Evolutionary conservation across 202 grass and related monocot genomes (phyloP).

Genomic region (Bolboschoenoplectus hybrid): DNA sequence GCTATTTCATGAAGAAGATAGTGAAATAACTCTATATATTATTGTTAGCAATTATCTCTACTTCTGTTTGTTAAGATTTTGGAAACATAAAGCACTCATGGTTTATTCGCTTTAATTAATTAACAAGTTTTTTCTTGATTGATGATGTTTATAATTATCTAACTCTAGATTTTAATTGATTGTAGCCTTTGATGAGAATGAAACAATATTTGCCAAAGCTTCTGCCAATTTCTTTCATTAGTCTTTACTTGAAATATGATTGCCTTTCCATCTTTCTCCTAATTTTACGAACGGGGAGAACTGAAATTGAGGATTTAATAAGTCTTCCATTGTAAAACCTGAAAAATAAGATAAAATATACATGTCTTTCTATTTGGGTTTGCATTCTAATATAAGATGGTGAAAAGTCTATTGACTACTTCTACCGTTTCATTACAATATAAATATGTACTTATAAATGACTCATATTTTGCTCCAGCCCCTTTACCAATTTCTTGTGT

Average conservation of each 20-base stretch:
- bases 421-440: background rate
- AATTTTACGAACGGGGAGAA: background rate
- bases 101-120: background rate
- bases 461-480: background rate
- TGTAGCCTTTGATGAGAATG: background rate
- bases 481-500: background rate
- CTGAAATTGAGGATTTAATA: background rate
- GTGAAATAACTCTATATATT: background rate
- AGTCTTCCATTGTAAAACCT: background rate
- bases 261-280: background rate
- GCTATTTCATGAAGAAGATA: background rate
- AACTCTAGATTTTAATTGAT: background rate
- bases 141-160: background rate
- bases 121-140: background rate
- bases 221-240: conserved; percentile 17
- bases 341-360: background rate
- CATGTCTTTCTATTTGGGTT: background rate
- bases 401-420: background rate
- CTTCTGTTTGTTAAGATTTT: background rate
- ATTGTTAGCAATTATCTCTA: background rate
- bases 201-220: conserved; percentile 14
- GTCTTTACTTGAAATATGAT: background rate
- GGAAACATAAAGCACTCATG: background rate
- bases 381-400: background rate
- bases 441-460: background rate